A percentile compares a stretch with the other conserved stretches of the same genome.
Evolutionary conservation across 2,329 filamentous ascomycete species (phyloP).

Genomic region (Oidium heveae): DNA sequence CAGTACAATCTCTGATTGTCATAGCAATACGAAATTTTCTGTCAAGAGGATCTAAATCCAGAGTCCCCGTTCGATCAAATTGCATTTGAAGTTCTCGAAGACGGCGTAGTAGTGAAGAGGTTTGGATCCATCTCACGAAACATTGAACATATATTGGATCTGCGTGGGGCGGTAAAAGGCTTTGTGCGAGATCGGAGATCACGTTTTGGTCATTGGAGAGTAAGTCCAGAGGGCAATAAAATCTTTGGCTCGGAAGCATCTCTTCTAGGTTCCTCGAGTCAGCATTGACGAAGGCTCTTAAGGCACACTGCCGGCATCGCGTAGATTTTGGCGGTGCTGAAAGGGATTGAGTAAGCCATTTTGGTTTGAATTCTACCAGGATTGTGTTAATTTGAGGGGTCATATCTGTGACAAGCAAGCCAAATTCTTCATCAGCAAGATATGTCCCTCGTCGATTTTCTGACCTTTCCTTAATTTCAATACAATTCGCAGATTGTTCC

Average conservation of each 20-base stretch:
- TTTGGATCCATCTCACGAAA: constrained; percentile 16
- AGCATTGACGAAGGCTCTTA: constrained; percentile 8
- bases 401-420: constrained; percentile 55
- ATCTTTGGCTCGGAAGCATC: constrained; percentile 11
- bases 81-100: constrained; percentile 18
- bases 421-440: constrained; percentile 31
- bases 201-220: constrained; percentile 23
- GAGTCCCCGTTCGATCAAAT: constrained; percentile 12
- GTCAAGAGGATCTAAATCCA: constrained; percentile 14
- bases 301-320: constrained; percentile 52
- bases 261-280: constrained; percentile 3
- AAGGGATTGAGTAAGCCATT: constrained; percentile 58
- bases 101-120: constrained; percentile 12
- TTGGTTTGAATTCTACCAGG: constrained; percentile 52
- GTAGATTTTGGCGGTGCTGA: constrained; percentile 35
- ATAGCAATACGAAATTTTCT: constrained; percentile 40
- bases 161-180: constrained; percentile 8
- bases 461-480: constrained; percentile 14
- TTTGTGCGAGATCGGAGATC: constrained; percentile 17
- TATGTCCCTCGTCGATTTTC: constrained; percentile 24
- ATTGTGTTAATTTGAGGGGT: constrained; percentile 6
- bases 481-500: constrained; percentile 3
- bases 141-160: background rate
- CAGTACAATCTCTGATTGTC: constrained; percentile 58
- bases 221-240: constrained; percentile 38